Conservation (phyloP, 163 green algal species). For the Scenedesmus sp. region DNA sequence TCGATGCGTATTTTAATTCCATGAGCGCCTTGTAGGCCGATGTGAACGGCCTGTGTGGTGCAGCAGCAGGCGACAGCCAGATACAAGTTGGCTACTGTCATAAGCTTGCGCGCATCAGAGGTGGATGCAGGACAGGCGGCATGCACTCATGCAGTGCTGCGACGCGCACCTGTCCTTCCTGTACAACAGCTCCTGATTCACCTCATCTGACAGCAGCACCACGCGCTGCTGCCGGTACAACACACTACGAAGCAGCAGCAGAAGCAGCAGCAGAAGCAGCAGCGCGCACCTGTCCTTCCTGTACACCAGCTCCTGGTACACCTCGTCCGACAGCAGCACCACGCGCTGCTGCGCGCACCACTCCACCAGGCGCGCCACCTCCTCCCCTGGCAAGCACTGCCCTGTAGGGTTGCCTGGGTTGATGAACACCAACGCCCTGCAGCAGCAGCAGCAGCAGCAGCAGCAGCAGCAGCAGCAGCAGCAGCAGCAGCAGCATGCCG, state of each 20-base stretch:
- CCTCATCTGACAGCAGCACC: constrained; percentile 95
- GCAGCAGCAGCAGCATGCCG: not conserved
- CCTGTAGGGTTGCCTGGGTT: constrained; percentile 93
- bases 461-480: not conserved
- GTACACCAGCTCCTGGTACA: constrained; percentile 94
- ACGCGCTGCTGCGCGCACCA: constrained; percentile 89
- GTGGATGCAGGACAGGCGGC: too few relatives aligned
- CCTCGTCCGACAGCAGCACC: constrained; percentile 95
- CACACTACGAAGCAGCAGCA: too few relatives aligned
- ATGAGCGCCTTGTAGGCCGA: constrained; percentile 81
- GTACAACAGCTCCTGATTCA: constrained; percentile 94
- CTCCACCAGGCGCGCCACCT: constrained; percentile 89
- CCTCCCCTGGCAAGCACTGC: constrained; percentile 85
- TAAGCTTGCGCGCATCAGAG: too few relatives aligned
- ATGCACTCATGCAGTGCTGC: too few relatives aligned
- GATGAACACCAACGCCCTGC: constrained; percentile 48
- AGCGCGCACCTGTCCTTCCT: constrained; percentile 41
- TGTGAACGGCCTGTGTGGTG: constrained; percentile 78
- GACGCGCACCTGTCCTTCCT: constrained; percentile 42
- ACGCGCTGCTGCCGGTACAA: constrained; percentile 76
- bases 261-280: not conserved
- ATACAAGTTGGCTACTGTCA: too few relatives aligned
- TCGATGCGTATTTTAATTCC: constrained; percentile 62
- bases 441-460: not conserved
- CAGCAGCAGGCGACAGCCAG: not conserved